phyloP scores from a whole-genome alignment of 257 asterid genomes.

The Solanum clarkiae region DNA sequence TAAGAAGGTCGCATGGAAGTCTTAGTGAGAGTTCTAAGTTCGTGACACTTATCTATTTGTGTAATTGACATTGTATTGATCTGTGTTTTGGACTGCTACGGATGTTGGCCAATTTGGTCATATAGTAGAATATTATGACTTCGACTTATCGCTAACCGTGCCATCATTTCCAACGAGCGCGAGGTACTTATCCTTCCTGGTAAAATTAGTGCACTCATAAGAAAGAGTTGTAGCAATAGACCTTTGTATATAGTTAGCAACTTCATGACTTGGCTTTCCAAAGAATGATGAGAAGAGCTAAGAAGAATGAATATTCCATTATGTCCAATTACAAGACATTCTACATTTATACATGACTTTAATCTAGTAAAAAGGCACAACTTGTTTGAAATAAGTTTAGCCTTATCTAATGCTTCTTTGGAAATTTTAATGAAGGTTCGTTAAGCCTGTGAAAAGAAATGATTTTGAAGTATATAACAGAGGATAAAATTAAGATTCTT shows the following conservation, averaged over 20 bases:
- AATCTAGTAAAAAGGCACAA: background rate
- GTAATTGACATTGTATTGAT: too few relatives aligned
- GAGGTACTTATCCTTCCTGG: conserved; percentile 23
- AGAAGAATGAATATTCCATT: background rate
- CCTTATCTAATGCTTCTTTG: background rate
- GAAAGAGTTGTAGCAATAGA: conserved; percentile 13
- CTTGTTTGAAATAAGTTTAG: background rate
- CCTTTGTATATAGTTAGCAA: conserved; percentile 26
- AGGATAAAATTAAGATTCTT: background rate
- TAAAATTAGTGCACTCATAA: conserved; percentile 18
- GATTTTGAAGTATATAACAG: too few relatives aligned
- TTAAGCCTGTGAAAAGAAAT: background rate
- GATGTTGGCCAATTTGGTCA: too few relatives aligned
- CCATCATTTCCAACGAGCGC: conserved; percentile 30
- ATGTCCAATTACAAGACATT: background rate
- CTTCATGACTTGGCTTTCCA: conserved; percentile 29
- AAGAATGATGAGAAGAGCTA: conserved; percentile 11
- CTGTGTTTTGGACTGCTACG: too few relatives aligned
- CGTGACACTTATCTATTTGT: too few relatives aligned
- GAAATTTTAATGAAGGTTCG: background rate
- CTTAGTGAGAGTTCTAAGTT: too few relatives aligned
- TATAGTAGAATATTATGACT: too few relatives aligned
- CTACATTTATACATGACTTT: background rate
- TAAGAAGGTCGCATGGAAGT: too few relatives aligned
- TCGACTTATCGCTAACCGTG: background rate